Percentiles rank a stretch among this genome's conserved stretches.
phyloP scores from a whole-genome alignment of 805 yeast genomes.

The Metschnikowia hibisci region DNA sequence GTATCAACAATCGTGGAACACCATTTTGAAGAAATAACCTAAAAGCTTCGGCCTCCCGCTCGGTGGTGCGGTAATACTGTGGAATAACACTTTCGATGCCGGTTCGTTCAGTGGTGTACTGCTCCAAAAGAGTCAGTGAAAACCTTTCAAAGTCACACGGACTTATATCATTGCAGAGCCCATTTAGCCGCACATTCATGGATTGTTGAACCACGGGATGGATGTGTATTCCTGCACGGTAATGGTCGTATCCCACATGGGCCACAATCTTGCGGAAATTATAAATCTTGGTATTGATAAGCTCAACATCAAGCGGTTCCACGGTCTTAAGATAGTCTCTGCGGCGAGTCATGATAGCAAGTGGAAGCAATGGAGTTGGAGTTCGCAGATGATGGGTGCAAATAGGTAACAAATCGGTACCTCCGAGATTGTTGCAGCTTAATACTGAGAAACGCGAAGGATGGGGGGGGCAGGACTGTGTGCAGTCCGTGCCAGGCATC shows the following conservation, averaged over 20 bases:
- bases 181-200: constrained; percentile 4
- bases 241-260: constrained; percentile 12
- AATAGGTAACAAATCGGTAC: background rate
- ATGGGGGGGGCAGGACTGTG: background rate
- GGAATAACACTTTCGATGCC: constrained; percentile 11
- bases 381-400: constrained; percentile 1
- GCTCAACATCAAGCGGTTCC: constrained; percentile 10
- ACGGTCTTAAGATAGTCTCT: constrained; percentile 8
- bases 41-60: constrained; percentile 7
- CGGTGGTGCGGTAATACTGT: constrained; percentile 9
- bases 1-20: background rate
- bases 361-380: constrained; percentile 4
- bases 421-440: background rate
- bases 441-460: too few species aligned
- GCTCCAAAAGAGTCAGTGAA: constrained; percentile 9
- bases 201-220: background rate
- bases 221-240: constrained; percentile 10
- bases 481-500: background rate
- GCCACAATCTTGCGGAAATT: constrained; percentile 6
- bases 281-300: constrained; percentile 11
- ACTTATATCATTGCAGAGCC: constrained; percentile 8
- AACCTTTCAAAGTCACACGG: constrained; percentile 12
- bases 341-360: constrained; percentile 10
- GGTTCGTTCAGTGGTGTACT: constrained; percentile 6
- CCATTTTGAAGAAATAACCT: background rate